phyloP scores from a whole-genome alignment of 2,329 filamentous ascomycete genomes.

The Alternaria burnsii region DNA sequence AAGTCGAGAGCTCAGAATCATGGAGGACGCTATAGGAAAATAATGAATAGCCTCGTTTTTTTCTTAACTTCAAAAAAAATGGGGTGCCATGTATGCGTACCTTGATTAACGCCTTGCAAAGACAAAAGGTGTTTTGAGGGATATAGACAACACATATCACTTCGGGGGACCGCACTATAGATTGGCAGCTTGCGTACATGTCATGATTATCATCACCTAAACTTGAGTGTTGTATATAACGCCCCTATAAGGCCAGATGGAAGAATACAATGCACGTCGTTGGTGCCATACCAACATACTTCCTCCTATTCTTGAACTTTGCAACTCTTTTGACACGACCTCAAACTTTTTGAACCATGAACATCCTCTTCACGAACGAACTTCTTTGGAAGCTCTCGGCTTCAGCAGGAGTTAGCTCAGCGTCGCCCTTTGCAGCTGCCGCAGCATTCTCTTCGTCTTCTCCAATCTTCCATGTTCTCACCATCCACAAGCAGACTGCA shows the following conservation, averaged over 20 bases:
- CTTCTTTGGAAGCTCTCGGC: slow-evolving; percentile 28
- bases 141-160: rapidly evolving
- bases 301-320: not conserved
- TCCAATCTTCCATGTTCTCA: slow-evolving; percentile 69
- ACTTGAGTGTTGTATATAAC: not conserved
- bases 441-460: slow-evolving; percentile 57
- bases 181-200: no score
- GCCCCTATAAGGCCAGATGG: not conserved
- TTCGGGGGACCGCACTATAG: no score
- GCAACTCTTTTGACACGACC: not conserved
- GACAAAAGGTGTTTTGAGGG: no score
- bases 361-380: slow-evolving; percentile 39
- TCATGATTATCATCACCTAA: not conserved
- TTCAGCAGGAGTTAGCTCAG: slow-evolving; percentile 33
- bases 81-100: no score
- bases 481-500: slow-evolving; percentile 61
- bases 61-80: no score
- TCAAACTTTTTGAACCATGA: slow-evolving; percentile 44
- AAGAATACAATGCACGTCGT: not conserved
- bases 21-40: no score
- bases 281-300: not conserved
- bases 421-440: slow-evolving; percentile 35
- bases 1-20: no score
- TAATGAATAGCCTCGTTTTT: no score
- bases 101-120: no score